Conservation (phyloP, 1,284 basidiomycete species). For the Porogramme epimiltina region DNA sequence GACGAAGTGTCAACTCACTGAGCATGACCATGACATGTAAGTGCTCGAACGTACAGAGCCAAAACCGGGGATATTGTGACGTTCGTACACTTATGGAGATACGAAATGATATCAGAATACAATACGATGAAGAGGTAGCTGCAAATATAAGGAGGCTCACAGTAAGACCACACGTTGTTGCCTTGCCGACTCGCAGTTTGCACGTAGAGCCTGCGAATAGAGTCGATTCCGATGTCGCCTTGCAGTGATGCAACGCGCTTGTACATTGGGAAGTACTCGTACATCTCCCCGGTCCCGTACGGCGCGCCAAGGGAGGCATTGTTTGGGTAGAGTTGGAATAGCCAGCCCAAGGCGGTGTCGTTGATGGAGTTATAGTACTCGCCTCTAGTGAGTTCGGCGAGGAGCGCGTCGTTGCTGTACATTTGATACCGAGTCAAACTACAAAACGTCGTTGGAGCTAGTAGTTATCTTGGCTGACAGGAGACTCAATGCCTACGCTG, state of each 20-base stretch:
- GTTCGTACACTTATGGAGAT: background rate
- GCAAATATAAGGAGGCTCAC: too few species aligned
- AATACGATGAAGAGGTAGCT: too few species aligned
- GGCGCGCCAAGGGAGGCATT: background rate
- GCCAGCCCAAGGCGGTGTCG: background rate
- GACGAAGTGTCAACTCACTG: background rate
- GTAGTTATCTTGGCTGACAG: too few species aligned
- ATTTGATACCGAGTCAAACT: too few species aligned
- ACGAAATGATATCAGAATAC: too few species aligned
- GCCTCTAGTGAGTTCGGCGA: too few species aligned
- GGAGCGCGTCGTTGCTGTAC: background rate
- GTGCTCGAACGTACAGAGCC: background rate
- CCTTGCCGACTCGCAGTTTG: constrained; percentile 33
- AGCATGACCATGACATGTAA: background rate
- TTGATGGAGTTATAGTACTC: too few species aligned
- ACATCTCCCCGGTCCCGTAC: background rate
- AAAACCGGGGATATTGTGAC: background rate
- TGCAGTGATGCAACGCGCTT: background rate
- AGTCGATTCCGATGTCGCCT: constrained; percentile 13
- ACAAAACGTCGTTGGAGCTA: too few species aligned
- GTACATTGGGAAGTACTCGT: background rate
- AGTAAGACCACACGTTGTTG: constrained; percentile 45
- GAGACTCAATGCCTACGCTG: too few species aligned
- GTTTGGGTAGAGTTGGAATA: background rate
- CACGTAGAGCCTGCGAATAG: constrained; percentile 33